Conservation (phyloP, 2,329 filamentous ascomycete species). For the Fusarium sp. region DNA sequence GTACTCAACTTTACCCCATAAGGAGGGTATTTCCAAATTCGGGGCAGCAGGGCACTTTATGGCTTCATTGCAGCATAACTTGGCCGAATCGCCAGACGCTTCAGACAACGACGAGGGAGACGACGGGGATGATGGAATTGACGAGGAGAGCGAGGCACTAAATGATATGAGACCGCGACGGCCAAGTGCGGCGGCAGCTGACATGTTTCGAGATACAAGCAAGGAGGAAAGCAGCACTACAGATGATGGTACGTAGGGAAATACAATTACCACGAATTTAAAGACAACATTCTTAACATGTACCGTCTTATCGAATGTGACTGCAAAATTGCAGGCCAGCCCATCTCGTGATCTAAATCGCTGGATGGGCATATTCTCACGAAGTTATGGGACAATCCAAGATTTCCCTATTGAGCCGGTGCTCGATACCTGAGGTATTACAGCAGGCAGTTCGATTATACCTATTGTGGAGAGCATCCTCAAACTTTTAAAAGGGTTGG, state of each 20-base stretch:
- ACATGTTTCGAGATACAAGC: constrained; percentile 58
- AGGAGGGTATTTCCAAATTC: constrained; percentile 65
- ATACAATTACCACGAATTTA: constrained; percentile 49
- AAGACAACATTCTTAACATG: background rate
- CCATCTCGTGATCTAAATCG: background rate
- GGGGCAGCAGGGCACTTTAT: constrained; percentile 63
- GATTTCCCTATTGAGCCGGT: background rate
- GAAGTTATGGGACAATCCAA: background rate
- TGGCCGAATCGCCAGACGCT: constrained; percentile 60
- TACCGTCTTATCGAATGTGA: background rate
- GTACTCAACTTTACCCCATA: constrained; percentile 62
- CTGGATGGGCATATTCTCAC: background rate
- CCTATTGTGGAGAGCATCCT: background rate
- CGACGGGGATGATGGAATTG: constrained; percentile 57
- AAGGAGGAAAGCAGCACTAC: constrained; percentile 31
- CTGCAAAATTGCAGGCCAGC: background rate
- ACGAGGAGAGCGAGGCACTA: constrained; percentile 67
- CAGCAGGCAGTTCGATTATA: background rate
- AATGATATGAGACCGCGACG: constrained; percentile 63
- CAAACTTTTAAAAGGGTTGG: background rate
- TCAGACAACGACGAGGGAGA: constrained; percentile 53
- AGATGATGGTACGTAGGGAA: constrained; percentile 47
- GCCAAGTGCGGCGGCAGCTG: constrained; percentile 63
- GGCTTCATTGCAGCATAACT: constrained; percentile 60
- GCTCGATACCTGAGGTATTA: background rate